phyloP scores from a whole-genome alignment of 495 filamentous ascomycete species.

The Talaromyces trachyspermus region DNA sequence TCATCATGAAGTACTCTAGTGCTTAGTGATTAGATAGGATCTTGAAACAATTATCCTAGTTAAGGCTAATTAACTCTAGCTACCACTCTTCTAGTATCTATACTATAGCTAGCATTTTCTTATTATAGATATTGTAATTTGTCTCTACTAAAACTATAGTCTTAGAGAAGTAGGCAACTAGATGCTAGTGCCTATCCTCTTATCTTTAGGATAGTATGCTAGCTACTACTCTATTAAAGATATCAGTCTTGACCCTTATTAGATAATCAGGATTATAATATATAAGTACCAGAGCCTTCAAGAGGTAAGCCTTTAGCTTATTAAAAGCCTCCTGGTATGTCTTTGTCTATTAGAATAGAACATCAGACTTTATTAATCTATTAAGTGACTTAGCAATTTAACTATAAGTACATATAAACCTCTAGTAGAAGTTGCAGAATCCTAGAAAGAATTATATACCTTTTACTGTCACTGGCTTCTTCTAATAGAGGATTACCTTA shows the following conservation, averaged over 20 bases:
- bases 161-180: slow-evolving; percentile 20
- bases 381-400: slow-evolving; percentile 10
- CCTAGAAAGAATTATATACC: too few relatives aligned
- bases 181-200: slow-evolving; percentile 8
- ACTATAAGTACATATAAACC: slow-evolving; percentile 22
- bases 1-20: slow-evolving; percentile 21
- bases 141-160: slow-evolving; percentile 13
- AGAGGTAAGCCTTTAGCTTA: slow-evolving; percentile 23
- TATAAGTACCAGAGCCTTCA: slow-evolving; percentile 4
- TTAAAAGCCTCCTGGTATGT: slow-evolving; percentile 57
- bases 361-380: slow-evolving; percentile 11
- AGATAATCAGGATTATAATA: slow-evolving; percentile 8
- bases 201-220: slow-evolving; percentile 9
- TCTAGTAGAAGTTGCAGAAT: slow-evolving; percentile 21
- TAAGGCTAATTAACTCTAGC: slow-evolving; percentile 12
- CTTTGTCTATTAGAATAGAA: slow-evolving; percentile 30
- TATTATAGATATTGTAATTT: slow-evolving; percentile 26
- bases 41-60: slow-evolving; percentile 7
- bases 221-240: slow-evolving; percentile 8
- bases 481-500: slow-evolving; percentile 15
- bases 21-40: slow-evolving; percentile 15
- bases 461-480: slow-evolving; percentile 8
- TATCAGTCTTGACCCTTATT: slow-evolving; percentile 13
- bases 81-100: slow-evolving; percentile 21
- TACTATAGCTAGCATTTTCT: slow-evolving; percentile 18